These are phyloP conservation scores for Fistulina hepatica DNA, from an alignment of 1,284 basidiomycete genomes.

Conservation along the genomic window DNA sequence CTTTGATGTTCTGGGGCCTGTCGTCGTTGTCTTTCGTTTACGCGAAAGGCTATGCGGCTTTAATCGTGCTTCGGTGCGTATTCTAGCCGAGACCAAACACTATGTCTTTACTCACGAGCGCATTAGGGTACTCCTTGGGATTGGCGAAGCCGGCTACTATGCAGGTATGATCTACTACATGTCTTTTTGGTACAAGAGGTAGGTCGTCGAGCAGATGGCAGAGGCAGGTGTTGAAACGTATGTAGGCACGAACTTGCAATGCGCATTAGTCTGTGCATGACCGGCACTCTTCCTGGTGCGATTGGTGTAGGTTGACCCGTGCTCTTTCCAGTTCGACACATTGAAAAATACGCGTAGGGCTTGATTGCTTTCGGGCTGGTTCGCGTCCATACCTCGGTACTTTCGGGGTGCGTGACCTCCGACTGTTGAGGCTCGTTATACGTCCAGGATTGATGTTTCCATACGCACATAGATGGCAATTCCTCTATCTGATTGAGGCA, in stretches of 20 bases:
- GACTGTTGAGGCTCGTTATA: no score
- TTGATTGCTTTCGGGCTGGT: slow-evolving; percentile 43
- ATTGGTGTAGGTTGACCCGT: slow-evolving; percentile 30
- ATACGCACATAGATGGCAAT: slow-evolving; percentile 38
- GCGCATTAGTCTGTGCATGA: slow-evolving; percentile 45
- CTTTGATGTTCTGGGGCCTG: slow-evolving; percentile 41
- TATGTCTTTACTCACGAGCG: no score
- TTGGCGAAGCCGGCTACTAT: slow-evolving; percentile 38
- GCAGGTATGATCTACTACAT: slow-evolving; percentile 49
- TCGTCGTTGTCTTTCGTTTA: slow-evolving; percentile 42
- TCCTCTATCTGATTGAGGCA: slow-evolving; percentile 35
- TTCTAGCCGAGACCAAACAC: background rate
- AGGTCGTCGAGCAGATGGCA: slow-evolving; percentile 20
- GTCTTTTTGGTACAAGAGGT: slow-evolving; percentile 43
- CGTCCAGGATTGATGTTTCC: no score
- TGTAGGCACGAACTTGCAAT: slow-evolving; percentile 39
- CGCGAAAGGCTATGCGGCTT: slow-evolving; percentile 38
- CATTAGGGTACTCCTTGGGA: slow-evolving; percentile 23
- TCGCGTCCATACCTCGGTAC: slow-evolving; percentile 33
- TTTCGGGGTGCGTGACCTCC: slow-evolving; percentile 35
- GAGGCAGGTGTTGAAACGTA: slow-evolving; percentile 8
- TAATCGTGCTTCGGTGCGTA: slow-evolving; percentile 35
- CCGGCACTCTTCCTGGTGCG: slow-evolving; percentile 41
- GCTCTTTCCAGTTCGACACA: background rate
- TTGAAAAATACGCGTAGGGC: slow-evolving; percentile 23